Base-by-base conservation (phyloP, 306 rosid genomes). In the Trichosanthes truncata region DNA sequence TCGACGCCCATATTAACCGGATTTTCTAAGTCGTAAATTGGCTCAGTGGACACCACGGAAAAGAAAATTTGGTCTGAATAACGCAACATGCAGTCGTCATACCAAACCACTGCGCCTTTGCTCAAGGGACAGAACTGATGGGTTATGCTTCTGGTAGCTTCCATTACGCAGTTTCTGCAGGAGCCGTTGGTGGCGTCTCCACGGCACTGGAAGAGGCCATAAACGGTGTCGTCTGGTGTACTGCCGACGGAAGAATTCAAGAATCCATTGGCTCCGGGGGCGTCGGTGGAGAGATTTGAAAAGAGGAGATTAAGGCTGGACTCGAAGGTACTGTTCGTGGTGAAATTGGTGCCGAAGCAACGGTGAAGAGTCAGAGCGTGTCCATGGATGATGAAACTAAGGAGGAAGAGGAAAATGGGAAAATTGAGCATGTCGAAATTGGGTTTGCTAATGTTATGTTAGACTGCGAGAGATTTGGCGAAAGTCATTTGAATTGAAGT, bases 271-370 rank as follows among this genome's bases (percentile, higher is more conserved):
- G 62, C 7, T 10, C 36, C 41, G 41, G 90, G 77, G 81, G 87
- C 81, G 84, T 85, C 84, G 81, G 88, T 80, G 63, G 88, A 65
- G 6, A 92, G 87, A 52, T 85, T 77, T 6, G 90, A 76, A 67
- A 90, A 82, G 43, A 90, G 87, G 48, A 49, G 11, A 1, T 81
- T 81, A 33, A 86, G 79, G 75, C 83, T 85, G 82, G 85, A 38
- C 21, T 82, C 62, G 76, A 43, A 89, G 12, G 63, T 35, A 82
- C 86, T 78, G 45, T 89, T 89, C 5, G 90, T 78, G n/a, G 43
- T 53, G 86, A 79, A 87, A 29, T 23, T 87, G 56, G 75, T 79
- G 78, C 80, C 21, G 67, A 35, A 0, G 55, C 48, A 10, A 2
- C 9, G 4, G 52, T 4, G 6, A 55, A 55, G 29, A 55, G 53